Evolutionary conservation across 2,329 filamentous ascomycete species (phyloP).

Genomic region (Raffaelea ambrosiae): DNA sequence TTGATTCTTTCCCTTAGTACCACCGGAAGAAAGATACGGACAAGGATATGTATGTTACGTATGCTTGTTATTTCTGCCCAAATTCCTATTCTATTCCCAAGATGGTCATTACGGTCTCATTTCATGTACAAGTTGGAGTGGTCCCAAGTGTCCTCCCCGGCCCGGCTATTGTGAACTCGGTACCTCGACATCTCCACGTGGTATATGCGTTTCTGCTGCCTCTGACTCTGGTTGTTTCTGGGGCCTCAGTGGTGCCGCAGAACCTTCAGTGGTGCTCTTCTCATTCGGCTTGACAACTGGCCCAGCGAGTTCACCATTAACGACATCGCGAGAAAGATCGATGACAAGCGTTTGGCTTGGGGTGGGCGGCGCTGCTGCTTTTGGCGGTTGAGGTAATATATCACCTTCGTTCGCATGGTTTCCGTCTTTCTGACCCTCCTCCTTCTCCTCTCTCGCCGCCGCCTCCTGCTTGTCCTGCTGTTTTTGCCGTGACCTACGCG

Average conservation of each 20-base stretch:
- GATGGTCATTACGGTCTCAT: background rate
- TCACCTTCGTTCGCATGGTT: too few species aligned
- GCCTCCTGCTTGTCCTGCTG: constrained; percentile 12
- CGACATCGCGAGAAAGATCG: background rate
- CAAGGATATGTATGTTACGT: too few species aligned
- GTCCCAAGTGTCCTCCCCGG: too few species aligned
- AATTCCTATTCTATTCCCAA: too few species aligned
- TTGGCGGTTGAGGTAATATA: too few species aligned
- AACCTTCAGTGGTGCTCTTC: background rate
- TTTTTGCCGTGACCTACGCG: constrained; percentile 47
- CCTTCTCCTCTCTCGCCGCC: background rate
- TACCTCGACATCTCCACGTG: too few species aligned
- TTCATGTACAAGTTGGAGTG: too few species aligned
- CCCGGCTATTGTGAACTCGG: background rate
- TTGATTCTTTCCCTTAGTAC: too few species aligned
- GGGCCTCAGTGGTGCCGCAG: background rate
- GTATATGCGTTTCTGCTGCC: background rate
- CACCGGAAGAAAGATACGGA: too few species aligned
- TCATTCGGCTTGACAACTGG: background rate
- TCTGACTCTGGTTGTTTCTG: background rate
- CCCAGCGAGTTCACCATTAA: background rate
- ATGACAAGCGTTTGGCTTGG: background rate
- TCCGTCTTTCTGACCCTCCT: too few species aligned
- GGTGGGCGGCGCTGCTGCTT: too few species aligned
- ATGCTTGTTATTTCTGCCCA: too few species aligned